Conservation (phyloP, 768 basidiomycete species). For the Hypholoma fasciculare region DNA sequence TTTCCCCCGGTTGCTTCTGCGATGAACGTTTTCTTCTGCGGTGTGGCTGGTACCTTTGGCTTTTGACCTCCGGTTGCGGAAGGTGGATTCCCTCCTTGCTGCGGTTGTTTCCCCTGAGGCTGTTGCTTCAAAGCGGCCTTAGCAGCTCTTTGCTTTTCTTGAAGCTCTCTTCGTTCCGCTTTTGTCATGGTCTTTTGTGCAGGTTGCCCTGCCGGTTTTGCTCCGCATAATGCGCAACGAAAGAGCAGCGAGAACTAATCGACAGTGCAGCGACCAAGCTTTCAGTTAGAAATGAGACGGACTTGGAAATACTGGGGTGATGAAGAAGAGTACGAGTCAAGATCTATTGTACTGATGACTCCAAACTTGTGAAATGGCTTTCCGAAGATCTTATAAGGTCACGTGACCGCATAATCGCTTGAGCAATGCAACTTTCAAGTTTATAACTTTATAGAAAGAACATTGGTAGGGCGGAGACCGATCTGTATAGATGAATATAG, state of each 20-base stretch:
- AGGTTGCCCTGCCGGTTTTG: slow-evolving; percentile 31
- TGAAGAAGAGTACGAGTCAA: too few species aligned
- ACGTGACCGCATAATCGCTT: too few species aligned
- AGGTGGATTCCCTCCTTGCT: slow-evolving; percentile 14
- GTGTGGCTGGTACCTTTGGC: slow-evolving; percentile 26
- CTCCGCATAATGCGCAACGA: background rate
- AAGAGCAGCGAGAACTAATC: too few species aligned
- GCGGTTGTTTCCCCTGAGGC: slow-evolving; percentile 10
- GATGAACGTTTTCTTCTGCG: slow-evolving; percentile 31
- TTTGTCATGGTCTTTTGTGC: slow-evolving; percentile 79
- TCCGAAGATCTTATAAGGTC: too few species aligned
- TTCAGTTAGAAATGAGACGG: slow-evolving; percentile 19
- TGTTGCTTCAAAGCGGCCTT: slow-evolving; percentile 51
- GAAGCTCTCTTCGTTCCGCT: slow-evolving; percentile 76
- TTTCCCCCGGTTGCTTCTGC: slow-evolving; percentile 27
- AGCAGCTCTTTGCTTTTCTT: slow-evolving; percentile 80
- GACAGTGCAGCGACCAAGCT: too few species aligned
- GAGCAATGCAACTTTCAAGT: too few species aligned
- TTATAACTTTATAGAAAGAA: too few species aligned
- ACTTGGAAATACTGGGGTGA: slow-evolving; percentile 21
- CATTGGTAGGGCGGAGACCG: too few species aligned
- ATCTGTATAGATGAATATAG: too few species aligned
- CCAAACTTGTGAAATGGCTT: too few species aligned
- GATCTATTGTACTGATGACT: too few species aligned
- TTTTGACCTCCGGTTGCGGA: slow-evolving; percentile 26